A percentile compares a stretch with the other conserved stretches of the same genome.
Evolutionary conservation across 768 basidiomycete species (phyloP).

Genomic region (Pleurotus giganteus): DNA sequence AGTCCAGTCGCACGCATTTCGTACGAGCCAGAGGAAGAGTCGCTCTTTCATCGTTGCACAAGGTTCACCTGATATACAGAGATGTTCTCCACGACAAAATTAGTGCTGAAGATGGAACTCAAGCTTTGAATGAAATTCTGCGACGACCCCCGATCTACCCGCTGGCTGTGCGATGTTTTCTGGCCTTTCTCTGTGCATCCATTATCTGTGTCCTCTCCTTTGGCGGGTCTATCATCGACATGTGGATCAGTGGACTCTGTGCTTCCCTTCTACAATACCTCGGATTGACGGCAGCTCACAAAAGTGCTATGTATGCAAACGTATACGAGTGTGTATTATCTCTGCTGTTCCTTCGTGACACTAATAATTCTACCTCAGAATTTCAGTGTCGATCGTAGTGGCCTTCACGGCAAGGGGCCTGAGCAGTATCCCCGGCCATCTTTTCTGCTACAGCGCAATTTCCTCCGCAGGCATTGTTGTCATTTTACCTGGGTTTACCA

Average conservation of each 20-base stretch:
- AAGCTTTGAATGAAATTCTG: slow-evolving; percentile 63
- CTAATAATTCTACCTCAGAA: slow-evolving; percentile 41
- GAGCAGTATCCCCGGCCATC: slow-evolving; percentile 67
- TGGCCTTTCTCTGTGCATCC: slow-evolving; percentile 76
- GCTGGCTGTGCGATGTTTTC: slow-evolving; percentile 60
- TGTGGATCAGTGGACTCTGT: slow-evolving; percentile 74
- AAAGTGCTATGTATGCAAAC: slow-evolving; percentile 90
- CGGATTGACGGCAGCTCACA: slow-evolving; percentile 78
- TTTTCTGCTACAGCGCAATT: slow-evolving; percentile 89
- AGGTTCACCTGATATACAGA: slow-evolving; percentile 82
- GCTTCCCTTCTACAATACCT: slow-evolving; percentile 74
- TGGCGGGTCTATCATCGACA: slow-evolving; percentile 78
- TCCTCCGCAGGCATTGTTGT: slow-evolving; percentile 89
- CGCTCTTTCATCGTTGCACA: slow-evolving; percentile 78
- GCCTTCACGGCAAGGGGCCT: slow-evolving; percentile 80
- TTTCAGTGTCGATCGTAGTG: slow-evolving; percentile 81
- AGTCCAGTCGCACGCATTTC: slow-evolving; percentile 76
- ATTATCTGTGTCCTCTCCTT: slow-evolving; percentile 84
- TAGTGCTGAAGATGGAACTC: slow-evolving; percentile 67
- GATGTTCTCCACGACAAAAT: slow-evolving; percentile 84
- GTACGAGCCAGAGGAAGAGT: slow-evolving; percentile 79
- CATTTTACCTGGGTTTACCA: slow-evolving; percentile 85
- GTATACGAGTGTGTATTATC: slow-evolving; percentile 79
- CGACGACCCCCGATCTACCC: slow-evolving; percentile 66
- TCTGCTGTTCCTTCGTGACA: background rate